These are phyloP conservation scores for Crepidotus variabilis DNA, from an alignment of 768 basidiomycete genomes.

Conservation along the genomic window DNA sequence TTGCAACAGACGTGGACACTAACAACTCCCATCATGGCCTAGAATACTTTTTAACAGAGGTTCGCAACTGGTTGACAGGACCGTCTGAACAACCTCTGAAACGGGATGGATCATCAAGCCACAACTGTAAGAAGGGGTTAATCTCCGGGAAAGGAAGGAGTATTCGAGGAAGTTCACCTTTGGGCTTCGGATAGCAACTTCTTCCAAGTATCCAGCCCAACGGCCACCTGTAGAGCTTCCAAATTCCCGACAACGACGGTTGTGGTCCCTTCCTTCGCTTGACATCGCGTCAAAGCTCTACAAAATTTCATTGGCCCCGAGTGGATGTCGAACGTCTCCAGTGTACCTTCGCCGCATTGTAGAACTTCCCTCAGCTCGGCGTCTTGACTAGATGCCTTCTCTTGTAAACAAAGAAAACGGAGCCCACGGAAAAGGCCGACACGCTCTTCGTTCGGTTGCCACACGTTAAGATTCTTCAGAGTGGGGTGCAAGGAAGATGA, in stretches of 20 bases:
- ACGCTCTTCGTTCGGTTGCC: constrained; percentile 69
- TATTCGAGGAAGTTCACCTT: constrained; percentile 29
- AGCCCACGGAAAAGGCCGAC: constrained; percentile 46
- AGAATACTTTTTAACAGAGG: constrained; percentile 19
- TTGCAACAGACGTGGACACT: too few relatives aligned
- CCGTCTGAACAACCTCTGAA: constrained; percentile 50
- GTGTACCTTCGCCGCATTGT: constrained; percentile 52
- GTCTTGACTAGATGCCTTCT: constrained; percentile 47
- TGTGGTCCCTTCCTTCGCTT: constrained; percentile 44
- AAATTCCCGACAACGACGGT: constrained; percentile 53
- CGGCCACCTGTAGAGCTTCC: constrained; percentile 39
- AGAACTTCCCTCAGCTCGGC: constrained; percentile 51
- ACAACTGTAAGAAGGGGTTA: constrained; percentile 23
- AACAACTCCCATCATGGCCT: background rate
- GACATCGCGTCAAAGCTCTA: constrained; percentile 46
- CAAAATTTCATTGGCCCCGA: constrained; percentile 47
- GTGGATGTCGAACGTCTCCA: constrained; percentile 57
- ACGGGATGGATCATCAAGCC: constrained; percentile 39
- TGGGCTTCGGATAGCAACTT: constrained; percentile 47
- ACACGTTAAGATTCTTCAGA: constrained; percentile 50
- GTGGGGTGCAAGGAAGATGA: constrained; percentile 42
- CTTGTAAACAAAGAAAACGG: constrained; percentile 60
- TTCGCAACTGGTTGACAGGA: constrained; percentile 32
- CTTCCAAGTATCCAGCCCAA: constrained; percentile 55
- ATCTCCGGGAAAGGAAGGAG: background rate